These are phyloP conservation scores for Purpureocillium lavendulum DNA, from an alignment of 2,329 filamentous ascomycete species.

Conservation along the genomic window DNA sequence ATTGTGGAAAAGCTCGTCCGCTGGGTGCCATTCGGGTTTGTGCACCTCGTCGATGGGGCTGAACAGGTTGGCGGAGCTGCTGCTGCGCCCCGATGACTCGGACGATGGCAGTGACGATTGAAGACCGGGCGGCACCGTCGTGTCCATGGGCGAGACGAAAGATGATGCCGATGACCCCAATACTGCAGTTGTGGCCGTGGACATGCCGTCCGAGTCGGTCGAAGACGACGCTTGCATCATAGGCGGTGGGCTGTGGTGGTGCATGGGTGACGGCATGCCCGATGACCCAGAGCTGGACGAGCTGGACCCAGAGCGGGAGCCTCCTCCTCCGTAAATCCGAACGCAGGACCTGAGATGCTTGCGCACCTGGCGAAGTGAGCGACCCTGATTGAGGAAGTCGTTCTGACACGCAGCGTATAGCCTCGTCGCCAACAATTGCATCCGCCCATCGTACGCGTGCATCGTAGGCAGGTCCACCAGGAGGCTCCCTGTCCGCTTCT, in stretches of 20 bases:
- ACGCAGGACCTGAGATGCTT: conserved; percentile 20
- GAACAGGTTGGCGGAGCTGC: conserved; percentile 11
- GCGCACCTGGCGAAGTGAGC: conserved; percentile 13
- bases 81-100: conserved; percentile 8
- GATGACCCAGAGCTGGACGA: conserved; percentile 10
- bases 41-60: conserved; percentile 14
- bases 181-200: conserved; percentile 7
- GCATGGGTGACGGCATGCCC: conserved; percentile 8
- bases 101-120: conserved; percentile 12
- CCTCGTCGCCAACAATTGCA: conserved; percentile 14
- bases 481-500: conserved; percentile 7
- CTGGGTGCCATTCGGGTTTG: conserved; percentile 16
- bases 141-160: conserved; percentile 11
- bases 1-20: conserved; percentile 13
- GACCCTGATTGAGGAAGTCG: conserved; percentile 17
- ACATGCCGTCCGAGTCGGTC: conserved; percentile 8
- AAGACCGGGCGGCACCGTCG: conserved; percentile 2
- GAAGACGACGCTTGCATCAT: background rate
- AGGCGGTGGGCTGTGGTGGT: background rate
- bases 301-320: conserved; percentile 2
- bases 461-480: conserved; percentile 12
- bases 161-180: conserved; percentile 4
- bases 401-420: conserved; percentile 18
- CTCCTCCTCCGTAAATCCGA: conserved; percentile 9
- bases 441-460: conserved; percentile 13